Percentiles rank a stretch among this genome's conserved stretches.
These are phyloP conservation scores for Boletus huronensis DNA, from an alignment of 768 basidiomycete species.

Conservation along the genomic window DNA sequence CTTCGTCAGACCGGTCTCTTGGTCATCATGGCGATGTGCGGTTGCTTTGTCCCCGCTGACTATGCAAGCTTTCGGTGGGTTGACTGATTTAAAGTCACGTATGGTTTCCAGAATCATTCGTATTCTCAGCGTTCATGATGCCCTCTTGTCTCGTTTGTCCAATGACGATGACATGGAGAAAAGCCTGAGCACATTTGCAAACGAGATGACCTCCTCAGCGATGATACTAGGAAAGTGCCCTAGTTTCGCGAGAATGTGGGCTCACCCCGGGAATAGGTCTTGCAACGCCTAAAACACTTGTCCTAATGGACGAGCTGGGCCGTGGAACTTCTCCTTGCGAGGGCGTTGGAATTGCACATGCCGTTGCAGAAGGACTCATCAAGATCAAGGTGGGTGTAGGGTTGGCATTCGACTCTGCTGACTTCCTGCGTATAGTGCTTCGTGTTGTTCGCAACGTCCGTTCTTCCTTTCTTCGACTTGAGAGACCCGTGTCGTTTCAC, in stretches of 20 bases:
- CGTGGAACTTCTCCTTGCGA: conserved; percentile 86
- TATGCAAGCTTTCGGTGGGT: conserved; percentile 83
- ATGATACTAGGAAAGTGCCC: conserved; percentile 73
- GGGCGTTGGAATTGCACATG: conserved; percentile 79
- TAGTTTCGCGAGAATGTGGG: neutral
- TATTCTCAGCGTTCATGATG: conserved; percentile 65
- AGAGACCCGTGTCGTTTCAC: neutral
- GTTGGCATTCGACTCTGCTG: neutral
- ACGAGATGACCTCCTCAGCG: conserved; percentile 88
- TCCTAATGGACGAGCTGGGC: conserved; percentile 91
- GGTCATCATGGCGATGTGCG: conserved; percentile 82
- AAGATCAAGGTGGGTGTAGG: conserved; percentile 53
- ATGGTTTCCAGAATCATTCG: neutral
- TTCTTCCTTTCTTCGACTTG: neutral
- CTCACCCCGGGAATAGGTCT: conserved; percentile 46
- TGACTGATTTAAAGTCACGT: neutral
- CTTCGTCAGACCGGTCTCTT: conserved; percentile 83
- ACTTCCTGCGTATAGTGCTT: conserved; percentile 50
- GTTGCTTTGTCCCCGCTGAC: conserved; percentile 90
- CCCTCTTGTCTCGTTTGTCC: conserved; percentile 80
- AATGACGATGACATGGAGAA: conserved; percentile 94
- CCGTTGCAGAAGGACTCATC: conserved; percentile 78
- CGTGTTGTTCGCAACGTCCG: conserved; percentile 88
- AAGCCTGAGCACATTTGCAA: conserved; percentile 90
- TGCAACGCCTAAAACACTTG: conserved; percentile 63